phyloP scores from a whole-genome alignment of 768 basidiomycete genomes.

The Rhodotorula paludigena region DNA sequence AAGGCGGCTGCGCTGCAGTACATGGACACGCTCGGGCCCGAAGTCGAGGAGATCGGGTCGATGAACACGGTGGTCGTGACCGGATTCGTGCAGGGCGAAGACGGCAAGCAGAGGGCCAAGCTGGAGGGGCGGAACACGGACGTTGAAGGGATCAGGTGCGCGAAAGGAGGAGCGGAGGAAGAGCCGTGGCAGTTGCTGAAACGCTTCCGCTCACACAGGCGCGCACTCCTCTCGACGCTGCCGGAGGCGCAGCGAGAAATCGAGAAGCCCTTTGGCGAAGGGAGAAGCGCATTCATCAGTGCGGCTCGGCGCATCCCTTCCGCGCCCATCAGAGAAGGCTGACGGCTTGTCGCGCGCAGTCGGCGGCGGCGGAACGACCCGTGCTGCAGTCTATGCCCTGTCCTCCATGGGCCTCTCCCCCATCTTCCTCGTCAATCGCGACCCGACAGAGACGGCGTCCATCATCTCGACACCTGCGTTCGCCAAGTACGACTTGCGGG shows the following conservation, averaged over 20 bases:
- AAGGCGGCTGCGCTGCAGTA: conserved; percentile 34
- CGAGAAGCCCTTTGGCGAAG: conserved; percentile 14
- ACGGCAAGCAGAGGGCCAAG: not conserved
- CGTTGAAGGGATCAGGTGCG: conserved; percentile 26
- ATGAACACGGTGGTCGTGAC: conserved; percentile 42
- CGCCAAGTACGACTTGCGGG: conserved; percentile 20
- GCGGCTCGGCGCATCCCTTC: not conserved
- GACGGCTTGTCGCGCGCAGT: not conserved
- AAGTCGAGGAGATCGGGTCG: conserved; percentile 29
- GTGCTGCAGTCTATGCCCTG: conserved; percentile 40
- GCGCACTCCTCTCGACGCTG: conserved; percentile 15
- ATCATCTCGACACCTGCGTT: conserved; percentile 20
- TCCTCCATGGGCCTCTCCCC: conserved; percentile 28
- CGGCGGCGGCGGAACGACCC: conserved; percentile 42
- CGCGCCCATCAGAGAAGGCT: not conserved
- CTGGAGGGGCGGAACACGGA: conserved; percentile 42
- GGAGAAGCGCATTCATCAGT: conserved; percentile 23
- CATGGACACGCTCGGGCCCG: conserved; percentile 36
- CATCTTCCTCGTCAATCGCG: conserved; percentile 39
- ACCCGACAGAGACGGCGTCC: conserved; percentile 18
- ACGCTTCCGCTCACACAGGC: too few species aligned
- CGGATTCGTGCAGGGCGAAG: not conserved
- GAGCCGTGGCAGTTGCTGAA: too few species aligned
- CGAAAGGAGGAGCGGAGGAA: too few species aligned
- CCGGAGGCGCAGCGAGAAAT: not conserved